A percentile compares a stretch with the other conserved stretches of the same genome.
phyloP scores from a whole-genome alignment of 139 green algal genomes.

The Tetraselmis striata region DNA sequence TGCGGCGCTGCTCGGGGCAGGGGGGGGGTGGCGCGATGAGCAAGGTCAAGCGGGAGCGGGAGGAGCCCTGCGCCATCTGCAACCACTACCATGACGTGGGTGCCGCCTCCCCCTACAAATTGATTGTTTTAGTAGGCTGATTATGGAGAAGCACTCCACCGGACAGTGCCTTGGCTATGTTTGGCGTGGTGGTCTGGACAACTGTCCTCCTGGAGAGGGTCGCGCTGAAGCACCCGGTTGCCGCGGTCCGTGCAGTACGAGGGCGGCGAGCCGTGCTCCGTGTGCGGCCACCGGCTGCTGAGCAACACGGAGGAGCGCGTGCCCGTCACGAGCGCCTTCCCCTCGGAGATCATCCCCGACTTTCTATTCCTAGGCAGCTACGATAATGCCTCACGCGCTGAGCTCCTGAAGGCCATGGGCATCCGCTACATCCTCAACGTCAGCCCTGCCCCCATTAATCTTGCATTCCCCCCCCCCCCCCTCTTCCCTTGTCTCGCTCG shows the following conservation, averaged over 20 bases:
- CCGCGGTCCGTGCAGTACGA: conserved; percentile 48
- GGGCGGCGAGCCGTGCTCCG: conserved; percentile 64
- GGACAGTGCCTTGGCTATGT: neutral
- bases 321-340: conserved; percentile 33
- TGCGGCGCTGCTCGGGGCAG: no score
- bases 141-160: neutral
- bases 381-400: conserved; percentile 75
- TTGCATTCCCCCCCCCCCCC: no score
- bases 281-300: conserved; percentile 73
- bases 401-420: conserved; percentile 75
- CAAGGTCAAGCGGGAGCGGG: conserved; percentile 52
- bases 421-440: conserved; percentile 86
- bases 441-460: conserved; percentile 19
- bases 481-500: no score
- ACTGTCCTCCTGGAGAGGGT: neutral
- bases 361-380: conserved; percentile 87
- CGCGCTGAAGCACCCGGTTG: neutral
- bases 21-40: conserved; percentile 11
- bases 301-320: conserved; percentile 26
- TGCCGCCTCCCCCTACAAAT: neutral
- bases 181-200: neutral
- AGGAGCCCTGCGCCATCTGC: conserved; percentile 81
- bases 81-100: conserved; percentile 84
- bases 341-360: conserved; percentile 65
- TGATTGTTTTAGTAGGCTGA: neutral